These are phyloP conservation scores for Candida tibetensis DNA, from an alignment of 805 yeast species.

Conservation along the genomic window DNA sequence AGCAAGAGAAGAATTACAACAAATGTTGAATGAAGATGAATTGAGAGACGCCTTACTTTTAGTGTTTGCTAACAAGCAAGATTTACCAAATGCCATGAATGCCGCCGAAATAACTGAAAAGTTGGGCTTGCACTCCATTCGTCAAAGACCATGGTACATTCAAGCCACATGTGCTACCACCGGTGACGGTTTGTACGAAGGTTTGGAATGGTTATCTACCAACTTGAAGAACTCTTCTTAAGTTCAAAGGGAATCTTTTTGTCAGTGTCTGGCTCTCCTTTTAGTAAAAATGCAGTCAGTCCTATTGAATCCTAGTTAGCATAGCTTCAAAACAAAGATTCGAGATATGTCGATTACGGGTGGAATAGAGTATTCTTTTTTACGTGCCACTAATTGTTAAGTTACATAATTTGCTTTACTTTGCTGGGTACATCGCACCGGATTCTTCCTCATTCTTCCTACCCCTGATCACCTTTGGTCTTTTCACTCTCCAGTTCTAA, in stretches of 20 bases:
- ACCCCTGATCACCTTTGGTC: neutral
- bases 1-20: slow-evolving; percentile 44
- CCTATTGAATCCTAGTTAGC: neutral
- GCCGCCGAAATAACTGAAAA: slow-evolving; percentile 44
- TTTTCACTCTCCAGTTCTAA: neutral
- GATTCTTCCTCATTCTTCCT: no score
- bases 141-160: slow-evolving; percentile 99
- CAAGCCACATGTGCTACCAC: slow-evolving; percentile 99
- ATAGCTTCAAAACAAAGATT: neutral
- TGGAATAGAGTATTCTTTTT: no score
- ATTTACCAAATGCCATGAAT: slow-evolving; percentile 44
- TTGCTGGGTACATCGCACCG: no score
- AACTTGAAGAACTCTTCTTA: slow-evolving; percentile 27
- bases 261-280: neutral
- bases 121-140: slow-evolving; percentile 66
- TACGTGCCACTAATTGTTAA: no score
- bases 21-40: slow-evolving; percentile 44
- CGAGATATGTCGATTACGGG: no score
- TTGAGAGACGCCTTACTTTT: slow-evolving; percentile 41
- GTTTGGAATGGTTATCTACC: slow-evolving; percentile 38
- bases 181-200: slow-evolving; percentile 46
- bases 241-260: neutral
- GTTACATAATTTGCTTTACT: no score
- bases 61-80: slow-evolving; percentile 43
- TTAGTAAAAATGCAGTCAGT: neutral